Evolutionary conservation across 2,329 filamentous ascomycete species (phyloP), one percentile per base, ranked within the genome.

Genomic region (Colletotrichum cordylinicola): DNA sequence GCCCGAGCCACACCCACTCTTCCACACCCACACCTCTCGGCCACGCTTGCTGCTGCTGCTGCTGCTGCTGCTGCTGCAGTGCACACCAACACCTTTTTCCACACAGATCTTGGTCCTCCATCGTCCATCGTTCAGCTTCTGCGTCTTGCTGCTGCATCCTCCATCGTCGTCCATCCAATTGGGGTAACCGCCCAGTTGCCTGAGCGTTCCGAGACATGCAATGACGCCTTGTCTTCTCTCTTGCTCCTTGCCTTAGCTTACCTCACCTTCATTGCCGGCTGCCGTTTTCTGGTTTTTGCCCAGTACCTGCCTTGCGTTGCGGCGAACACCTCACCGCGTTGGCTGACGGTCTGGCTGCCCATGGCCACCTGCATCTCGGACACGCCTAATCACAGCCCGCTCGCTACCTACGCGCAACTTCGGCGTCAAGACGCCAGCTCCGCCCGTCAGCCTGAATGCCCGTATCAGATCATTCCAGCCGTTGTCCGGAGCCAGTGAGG

Each of bases 121-220:
- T 62, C 39, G 15, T 35, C 48, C 39, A 27, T 56, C n/a, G 52
- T 43, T 48, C 70, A 39, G 58, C 29, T 24, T 31, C 39, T 65
- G 29, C 48, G 31, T 39, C 65, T 48, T 48, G 43, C 43, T 48
- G 43, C 39, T 58, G 39, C 43, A 33, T 35, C 65, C 27, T 67
- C 29, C 65, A 67, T 48, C 43, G 18, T 35, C 43, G n/a, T 67
- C 43, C 65, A 67, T 48, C n/a, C 43, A 48, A 52, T 68, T 60
- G 72, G 58, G 60, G 29, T 67, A 55, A 27, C 69, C 31, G 35
- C 48, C 33, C 52, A 60, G 33, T 15, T 68, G 55, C 37, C 62
- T 21, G 52, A 62, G 69, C 39, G 70, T 33, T 67, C 62, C 56
- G 65, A 75, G 73, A 75, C 69, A 75, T 55, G 55, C 69, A 75